Base-by-base conservation (phyloP, 2,329 filamentous ascomycete genomes). In the Botrytis cinerea region DNA sequence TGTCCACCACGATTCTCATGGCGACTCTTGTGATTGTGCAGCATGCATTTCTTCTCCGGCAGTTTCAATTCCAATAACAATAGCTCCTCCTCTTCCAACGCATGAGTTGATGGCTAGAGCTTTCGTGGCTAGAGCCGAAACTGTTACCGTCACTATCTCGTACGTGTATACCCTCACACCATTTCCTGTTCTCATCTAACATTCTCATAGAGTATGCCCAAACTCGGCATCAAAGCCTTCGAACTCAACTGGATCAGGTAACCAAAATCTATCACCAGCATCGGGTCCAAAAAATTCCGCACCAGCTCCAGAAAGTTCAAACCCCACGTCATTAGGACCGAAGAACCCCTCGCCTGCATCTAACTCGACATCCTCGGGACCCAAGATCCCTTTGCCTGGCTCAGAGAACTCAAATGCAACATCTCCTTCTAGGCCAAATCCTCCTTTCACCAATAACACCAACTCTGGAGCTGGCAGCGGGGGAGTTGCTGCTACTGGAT, bases 31-130 rank as follows among this genome's bases (percentile, higher is more conserved):
- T 67, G 70, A 67, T 32, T 72, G 70, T 54, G 61, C 35, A 32
- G 46, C 61, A 72, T 72, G 70, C 28, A 32, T 54, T 22, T n/a
- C 38, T 35, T 59, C 70, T 9, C 38, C 61, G 32, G 45, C 28
- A 54, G 61, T n/a, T 45, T n/a, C 48, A 4, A 35, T 54, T 25
- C 38, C 61, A 45, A 64, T 72, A 45, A 72, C 70, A 45, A 28
- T n/a, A 67, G 70, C 70, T 20, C 61, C 70, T 54, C n/a, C 32
- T 28, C 62, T 72, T 43, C 70, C 70, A 35, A 67, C 61, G 5
- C 61, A 72, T 32, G 45, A 64, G 28, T 35, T 72, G 20, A 72
- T 67, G 38, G 45, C 61, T 43, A 54, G 70, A 69, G 66, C 66
- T 57, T 54, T 67, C n/a, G 14, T 57, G n/a, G 45, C 46, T 35